Percentiles rank a stretch among this genome's conserved stretches.
Conservation (phyloP, 352 stramenopile genomes). For the Phytophthora meadii region DNA sequence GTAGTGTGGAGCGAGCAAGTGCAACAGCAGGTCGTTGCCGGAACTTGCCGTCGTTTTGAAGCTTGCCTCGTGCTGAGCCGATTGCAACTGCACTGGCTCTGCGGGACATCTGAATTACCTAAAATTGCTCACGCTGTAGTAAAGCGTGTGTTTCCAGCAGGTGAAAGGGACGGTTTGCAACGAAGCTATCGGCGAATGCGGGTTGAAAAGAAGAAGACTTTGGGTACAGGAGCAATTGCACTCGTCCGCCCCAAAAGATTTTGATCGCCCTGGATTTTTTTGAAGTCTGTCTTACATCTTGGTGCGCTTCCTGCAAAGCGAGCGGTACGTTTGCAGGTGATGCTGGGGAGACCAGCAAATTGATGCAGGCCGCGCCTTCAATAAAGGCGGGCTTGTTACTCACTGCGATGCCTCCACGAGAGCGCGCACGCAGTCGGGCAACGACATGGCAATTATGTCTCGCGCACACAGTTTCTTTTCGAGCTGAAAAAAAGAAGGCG, state of each 20-base stretch:
- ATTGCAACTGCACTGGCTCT: slow-evolving; percentile 17
- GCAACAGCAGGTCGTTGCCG: background rate
- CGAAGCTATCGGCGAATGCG: background rate
- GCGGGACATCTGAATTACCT: slow-evolving; percentile 10
- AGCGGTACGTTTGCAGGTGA: background rate
- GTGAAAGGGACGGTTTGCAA: background rate
- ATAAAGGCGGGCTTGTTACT: slow-evolving; percentile 21
- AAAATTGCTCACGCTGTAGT: slow-evolving; percentile 2
- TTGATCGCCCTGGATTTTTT: slow-evolving; percentile 18
- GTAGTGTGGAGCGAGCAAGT: background rate
- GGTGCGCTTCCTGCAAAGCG: slow-evolving; percentile 8
- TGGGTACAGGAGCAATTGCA: slow-evolving; percentile 16
- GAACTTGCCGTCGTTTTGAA: slow-evolving; percentile 3
- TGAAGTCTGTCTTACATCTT: slow-evolving; percentile 12
- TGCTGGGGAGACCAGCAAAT: background rate
- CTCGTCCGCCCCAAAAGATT: background rate
- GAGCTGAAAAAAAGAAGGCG: slow-evolving; percentile 1
- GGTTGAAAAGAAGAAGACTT: slow-evolving; percentile 2
- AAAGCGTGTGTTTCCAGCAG: background rate
- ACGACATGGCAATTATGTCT: slow-evolving; percentile 10
- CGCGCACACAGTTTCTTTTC: slow-evolving; percentile 7
- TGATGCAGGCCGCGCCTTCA: slow-evolving; percentile 1
- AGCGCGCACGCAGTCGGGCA: background rate
- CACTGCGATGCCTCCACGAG: slow-evolving; percentile 9
- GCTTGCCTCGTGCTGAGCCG: background rate